Base-by-base conservation (phyloP, 1,284 basidiomycete genomes). In the Macrocystidia cucumis region DNA sequence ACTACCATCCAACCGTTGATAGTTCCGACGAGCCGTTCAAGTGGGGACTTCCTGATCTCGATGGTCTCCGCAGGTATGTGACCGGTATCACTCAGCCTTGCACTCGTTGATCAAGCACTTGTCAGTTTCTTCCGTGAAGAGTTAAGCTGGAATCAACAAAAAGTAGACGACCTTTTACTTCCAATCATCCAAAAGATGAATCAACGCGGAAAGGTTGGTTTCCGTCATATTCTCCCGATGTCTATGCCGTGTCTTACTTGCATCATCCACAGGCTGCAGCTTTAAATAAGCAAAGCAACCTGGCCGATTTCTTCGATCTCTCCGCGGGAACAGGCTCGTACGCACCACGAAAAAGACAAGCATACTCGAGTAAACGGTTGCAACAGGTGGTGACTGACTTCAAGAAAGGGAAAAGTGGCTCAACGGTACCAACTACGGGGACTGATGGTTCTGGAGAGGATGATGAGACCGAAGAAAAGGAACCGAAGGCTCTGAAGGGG, bases 11-110 rank as follows among this genome's bases (percentile, higher is more conserved):
- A 0, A 74, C 78, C 0, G 87, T 97, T 4, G 93, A 98, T 54
- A 74, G 78, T 34, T 95, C 91, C 2, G 82, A 91, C 36, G 93
- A 98, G 51, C 83, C 88, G 0, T 98, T 99, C 56, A 89, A 91
- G 49, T 99, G 96, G 96, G 95, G 91, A 6, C 66, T 95, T 43
- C 92, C 95, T 4, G 93, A 98, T 53, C 74, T 99, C 1, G 91
- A 97, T 49, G 90, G 83, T 1, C 70, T 97, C 34, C 76, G 91
- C 47, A 62, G 72, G 87, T 91, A 52, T 45, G 81, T 62, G 9
- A n/a, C 13, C 37, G 13, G 5, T 5, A 16, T 18, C 12, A 30
- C 12, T 25, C 23, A 25, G 9, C 23, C 23, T 25, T 9, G 12
- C 23, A 25, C 23, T 25, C 23, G 12, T 12, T n/a, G n/a, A 24